A percentile compares a stretch with the other conserved stretches of the same genome.
Evolutionary conservation across 2,329 filamentous ascomycete species (phyloP).

Genomic region (Botryotinia convoluta): DNA sequence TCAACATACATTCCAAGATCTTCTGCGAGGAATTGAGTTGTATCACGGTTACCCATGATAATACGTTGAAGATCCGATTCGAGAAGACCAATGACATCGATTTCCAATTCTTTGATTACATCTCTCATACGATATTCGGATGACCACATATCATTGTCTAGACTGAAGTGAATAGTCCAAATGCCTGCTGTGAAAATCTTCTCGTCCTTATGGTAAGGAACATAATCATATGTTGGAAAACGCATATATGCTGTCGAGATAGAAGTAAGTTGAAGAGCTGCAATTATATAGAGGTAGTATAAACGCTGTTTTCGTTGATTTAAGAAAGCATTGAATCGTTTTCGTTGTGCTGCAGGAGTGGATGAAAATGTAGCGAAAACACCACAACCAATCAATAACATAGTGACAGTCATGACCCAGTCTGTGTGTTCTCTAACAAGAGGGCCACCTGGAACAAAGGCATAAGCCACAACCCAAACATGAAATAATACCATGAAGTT

Average conservation of each 20-base stretch:
- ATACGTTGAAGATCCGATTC: conserved; percentile 94
- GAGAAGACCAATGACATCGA: conserved; percentile 94
- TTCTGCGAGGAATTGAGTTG: conserved; percentile 91
- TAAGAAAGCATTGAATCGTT: conserved; percentile 39
- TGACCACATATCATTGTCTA: conserved; percentile 99
- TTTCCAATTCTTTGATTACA: conserved; percentile 85
- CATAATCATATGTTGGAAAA: conserved; percentile 90
- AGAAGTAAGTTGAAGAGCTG: conserved; percentile 76
- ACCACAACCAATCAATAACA: conserved; percentile 80
- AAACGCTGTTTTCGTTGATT: conserved; percentile 51
- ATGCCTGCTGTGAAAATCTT: conserved; percentile 91
- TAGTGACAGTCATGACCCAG: conserved; percentile 87
- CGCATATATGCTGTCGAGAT: conserved; percentile 80
- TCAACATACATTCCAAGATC: conserved; percentile 99
- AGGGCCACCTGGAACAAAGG: conserved; percentile 92
- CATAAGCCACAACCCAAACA: conserved; percentile 97
- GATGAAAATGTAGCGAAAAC: conserved; percentile 66
- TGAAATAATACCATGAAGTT: conserved; percentile 96
- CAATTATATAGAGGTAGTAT: conserved; percentile 70
- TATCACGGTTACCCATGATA: conserved; percentile 98
- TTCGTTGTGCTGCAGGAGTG: conserved; percentile 39
- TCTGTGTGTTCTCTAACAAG: conserved; percentile 92
- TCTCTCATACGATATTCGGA: conserved; percentile 93
- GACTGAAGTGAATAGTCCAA: conserved; percentile 97
- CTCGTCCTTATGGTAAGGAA: conserved; percentile 81